phyloP scores from a whole-genome alignment of 1,284 basidiomycete genomes.

The Abortiporus biennis region DNA sequence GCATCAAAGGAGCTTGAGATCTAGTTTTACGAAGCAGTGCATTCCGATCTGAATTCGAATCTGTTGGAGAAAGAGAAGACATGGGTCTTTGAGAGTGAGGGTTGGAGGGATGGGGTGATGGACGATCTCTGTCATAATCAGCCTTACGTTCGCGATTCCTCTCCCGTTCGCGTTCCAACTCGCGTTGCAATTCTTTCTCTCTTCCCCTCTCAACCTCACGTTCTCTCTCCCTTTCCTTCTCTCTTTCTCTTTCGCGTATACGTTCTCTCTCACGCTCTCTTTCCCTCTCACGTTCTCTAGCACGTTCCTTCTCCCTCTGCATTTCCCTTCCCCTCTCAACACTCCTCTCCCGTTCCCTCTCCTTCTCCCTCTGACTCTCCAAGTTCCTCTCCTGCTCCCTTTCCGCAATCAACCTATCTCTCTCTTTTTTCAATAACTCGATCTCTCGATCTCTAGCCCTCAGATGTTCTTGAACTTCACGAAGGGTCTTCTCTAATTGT shows the following conservation, averaged over 20 bases:
- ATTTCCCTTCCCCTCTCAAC: constrained; percentile 11
- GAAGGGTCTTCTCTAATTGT: constrained; percentile 46
- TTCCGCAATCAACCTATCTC: constrained; percentile 25
- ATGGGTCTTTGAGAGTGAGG: neutral
- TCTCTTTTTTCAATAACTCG: constrained; percentile 44
- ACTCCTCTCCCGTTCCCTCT: constrained; percentile 1
- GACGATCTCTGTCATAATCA: constrained; percentile 12
- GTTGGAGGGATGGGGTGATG: neutral
- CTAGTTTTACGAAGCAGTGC: constrained; percentile 1
- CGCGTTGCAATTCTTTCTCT: constrained; percentile 9
- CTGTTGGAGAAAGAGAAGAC: neutral
- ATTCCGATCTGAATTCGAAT: neutral
- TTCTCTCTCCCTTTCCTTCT: constrained; percentile 9
- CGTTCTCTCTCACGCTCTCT: constrained; percentile 3
- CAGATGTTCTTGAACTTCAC: constrained; percentile 26
- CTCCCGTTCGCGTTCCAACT: constrained; percentile 12
- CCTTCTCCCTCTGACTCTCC: constrained; percentile 11
- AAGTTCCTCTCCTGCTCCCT: constrained; percentile 18
- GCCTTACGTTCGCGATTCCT: constrained; percentile 11
- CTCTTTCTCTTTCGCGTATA: constrained; percentile 5
- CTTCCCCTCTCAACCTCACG: constrained; percentile 8
- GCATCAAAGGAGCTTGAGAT: constrained; percentile 6
- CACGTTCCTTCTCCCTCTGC: constrained; percentile 19
- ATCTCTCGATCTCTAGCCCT: constrained; percentile 39
- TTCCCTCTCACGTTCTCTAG: constrained; percentile 12